Evolutionary conservation across 2,329 filamentous ascomycete genomes (phyloP).

Genomic region (Colletotrichum destructivum): DNA sequence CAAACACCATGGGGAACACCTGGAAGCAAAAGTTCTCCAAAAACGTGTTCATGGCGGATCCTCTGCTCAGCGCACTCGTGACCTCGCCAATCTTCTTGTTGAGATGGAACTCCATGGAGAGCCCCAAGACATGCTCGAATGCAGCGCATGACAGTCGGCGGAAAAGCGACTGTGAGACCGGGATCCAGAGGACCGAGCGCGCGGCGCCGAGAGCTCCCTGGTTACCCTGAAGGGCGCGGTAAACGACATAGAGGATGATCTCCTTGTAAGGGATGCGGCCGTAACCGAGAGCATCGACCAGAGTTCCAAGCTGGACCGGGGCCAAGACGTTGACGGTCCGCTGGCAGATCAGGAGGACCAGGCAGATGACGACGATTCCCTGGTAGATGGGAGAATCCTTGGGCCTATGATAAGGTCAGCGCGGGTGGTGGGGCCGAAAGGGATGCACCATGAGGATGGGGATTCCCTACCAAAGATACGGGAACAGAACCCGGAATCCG

Average conservation of each 20-base stretch:
- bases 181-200: conserved; percentile 63
- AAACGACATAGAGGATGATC: conserved; percentile 60
- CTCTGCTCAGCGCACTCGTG: conserved; percentile 64
- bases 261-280: conserved; percentile 59
- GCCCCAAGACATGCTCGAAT: conserved; percentile 62
- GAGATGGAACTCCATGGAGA: conserved; percentile 66
- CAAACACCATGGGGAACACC: conserved; percentile 65
- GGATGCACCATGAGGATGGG: not conserved
- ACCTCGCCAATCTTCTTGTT: conserved; percentile 68
- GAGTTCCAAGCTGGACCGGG: conserved; percentile 58
- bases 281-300: conserved; percentile 58
- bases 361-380: conserved; percentile 56
- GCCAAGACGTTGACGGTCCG: conserved; percentile 61
- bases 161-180: conserved; percentile 61
- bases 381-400: conserved; percentile 59
- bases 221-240: conserved; percentile 61
- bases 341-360: conserved; percentile 58
- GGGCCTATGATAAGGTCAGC: conserved; percentile 52
- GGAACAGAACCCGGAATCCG: conserved; percentile 61
- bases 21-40: conserved; percentile 65
- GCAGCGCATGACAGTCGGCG: conserved; percentile 60
- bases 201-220: conserved; percentile 60
- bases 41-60: conserved; percentile 64
- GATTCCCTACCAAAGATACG: conserved; percentile 58
- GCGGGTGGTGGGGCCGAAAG: too few relatives aligned